Base-by-base conservation (phyloP, 1,139 yeast species). In the Blastobotrys arbuscula region DNA sequence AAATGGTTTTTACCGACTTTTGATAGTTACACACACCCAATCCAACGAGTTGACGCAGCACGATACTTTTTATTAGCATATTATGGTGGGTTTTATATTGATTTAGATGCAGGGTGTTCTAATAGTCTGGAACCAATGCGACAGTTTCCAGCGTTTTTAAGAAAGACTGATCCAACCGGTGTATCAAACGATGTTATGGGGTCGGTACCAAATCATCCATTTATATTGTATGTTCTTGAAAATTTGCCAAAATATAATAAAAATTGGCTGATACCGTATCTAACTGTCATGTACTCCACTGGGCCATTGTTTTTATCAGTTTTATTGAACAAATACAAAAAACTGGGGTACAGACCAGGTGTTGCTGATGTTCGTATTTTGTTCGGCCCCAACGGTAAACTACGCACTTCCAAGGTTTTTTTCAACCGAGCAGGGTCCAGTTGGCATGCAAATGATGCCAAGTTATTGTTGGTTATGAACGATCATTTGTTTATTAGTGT, bases 131-230 rank as follows among this genome's bases (percentile, higher is more conserved):
- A 89, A 63, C 92, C 95, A 0, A 69, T 90, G 52, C 75, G 89
- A 52, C 76, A 85, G 1, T 85, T 79, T 6, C 89, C 95, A 0
- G 95, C 95, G 1, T 87, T 87, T 71, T 86, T 85, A 23, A 75
- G 97, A 53, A 86, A 86, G 64, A 89, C 97, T 0, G 70, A 78
- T 9, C 97, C 97, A 30, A 83, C 95, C 0, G 97, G 97, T 48
- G 81, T 89, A 46, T 86, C 96, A 15, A 89, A 89, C 66, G 96
- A 89, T 65, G 90, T 89, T 20, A 85, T 89, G 95, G 96, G 95
- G 13, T 71, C 94, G 2, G 81, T 84, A 13, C 96, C 95, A 34
- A 73, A 76, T 48, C 97, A 89, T 67, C 95, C 96, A 2, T 87
- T 88, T 69, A 87, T 87, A 70, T 64, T 74, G 47, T 82, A 82